A percentile compares a stretch with the other conserved stretches of the same genome.
phyloP scores from a whole-genome alignment of 306 rosid species.

The Citrullus mucosospermus region DNA sequence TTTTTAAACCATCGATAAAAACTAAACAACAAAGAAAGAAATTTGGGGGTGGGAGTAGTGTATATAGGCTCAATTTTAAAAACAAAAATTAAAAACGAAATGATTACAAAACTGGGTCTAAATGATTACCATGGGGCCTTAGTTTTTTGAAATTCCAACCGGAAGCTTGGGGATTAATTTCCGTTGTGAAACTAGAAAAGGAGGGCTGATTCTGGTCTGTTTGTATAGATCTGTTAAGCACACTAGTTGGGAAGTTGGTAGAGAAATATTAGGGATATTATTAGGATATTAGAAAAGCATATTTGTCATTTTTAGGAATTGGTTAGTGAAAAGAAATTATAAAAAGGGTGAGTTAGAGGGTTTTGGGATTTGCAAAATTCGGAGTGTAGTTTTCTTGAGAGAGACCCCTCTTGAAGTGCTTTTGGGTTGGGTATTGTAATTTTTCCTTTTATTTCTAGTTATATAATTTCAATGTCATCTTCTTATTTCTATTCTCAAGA shows the following conservation, averaged over 20 bases:
- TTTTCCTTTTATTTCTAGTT: background rate
- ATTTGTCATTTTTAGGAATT: background rate
- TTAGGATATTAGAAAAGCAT: background rate
- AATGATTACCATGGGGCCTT: too few species aligned
- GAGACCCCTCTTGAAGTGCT: background rate
- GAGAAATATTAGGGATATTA: background rate
- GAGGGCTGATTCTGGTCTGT: background rate
- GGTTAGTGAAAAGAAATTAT: background rate
- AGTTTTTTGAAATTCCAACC: background rate
- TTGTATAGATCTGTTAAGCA: background rate
- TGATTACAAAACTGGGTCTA: too few species aligned
- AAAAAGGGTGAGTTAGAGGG: background rate
- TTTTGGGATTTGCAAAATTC: background rate
- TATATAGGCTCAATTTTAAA: too few species aligned
- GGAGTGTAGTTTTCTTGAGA: background rate
- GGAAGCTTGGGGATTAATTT: background rate
- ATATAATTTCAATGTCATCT: background rate
- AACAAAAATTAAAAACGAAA: too few species aligned
- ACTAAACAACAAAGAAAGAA: too few species aligned
- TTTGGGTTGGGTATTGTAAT: background rate
- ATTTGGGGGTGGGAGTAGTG: too few species aligned
- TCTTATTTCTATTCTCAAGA: background rate
- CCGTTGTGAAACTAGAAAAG: background rate
- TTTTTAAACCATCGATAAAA: too few species aligned
- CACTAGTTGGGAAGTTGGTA: background rate